Evolutionary conservation across 2,329 filamentous ascomycete species (phyloP).

Genomic region (Phialemonium atrogriseum): DNA sequence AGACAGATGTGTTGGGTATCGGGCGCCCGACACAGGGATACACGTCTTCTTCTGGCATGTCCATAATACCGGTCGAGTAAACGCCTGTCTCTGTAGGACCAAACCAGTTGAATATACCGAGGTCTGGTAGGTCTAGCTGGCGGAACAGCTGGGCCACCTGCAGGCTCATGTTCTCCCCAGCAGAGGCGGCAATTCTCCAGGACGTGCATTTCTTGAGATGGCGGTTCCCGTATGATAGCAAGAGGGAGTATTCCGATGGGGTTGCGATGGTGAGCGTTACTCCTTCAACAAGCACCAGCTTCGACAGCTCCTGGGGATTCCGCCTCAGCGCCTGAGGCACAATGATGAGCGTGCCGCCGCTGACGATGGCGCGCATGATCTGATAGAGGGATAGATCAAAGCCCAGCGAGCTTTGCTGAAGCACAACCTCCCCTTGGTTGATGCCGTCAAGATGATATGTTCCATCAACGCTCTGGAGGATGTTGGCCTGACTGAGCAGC

Average conservation of each 20-base stretch:
- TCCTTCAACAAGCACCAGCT: conserved; percentile 23
- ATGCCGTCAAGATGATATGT: too few species aligned
- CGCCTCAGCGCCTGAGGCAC: conserved; percentile 19
- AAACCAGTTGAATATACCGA: background rate
- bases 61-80: conserved; percentile 3
- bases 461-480: conserved; percentile 10
- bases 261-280: conserved; percentile 31
- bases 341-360: conserved; percentile 27
- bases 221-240: conserved; percentile 13
- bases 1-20: conserved; percentile 25
- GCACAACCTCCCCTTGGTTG: conserved; percentile 18
- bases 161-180: conserved; percentile 22
- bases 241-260: conserved; percentile 30
- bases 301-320: conserved; percentile 24
- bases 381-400: conserved; percentile 34
- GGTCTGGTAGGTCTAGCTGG: conserved; percentile 2
- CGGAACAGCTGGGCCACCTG: conserved; percentile 2
- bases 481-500: conserved; percentile 11
- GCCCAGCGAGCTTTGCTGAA: conserved; percentile 23
- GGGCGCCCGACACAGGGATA: background rate
- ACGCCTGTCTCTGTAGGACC: background rate
- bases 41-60: background rate
- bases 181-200: conserved; percentile 23
- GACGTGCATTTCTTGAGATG: conserved; percentile 3
- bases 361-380: conserved; percentile 24